Base-by-base conservation (phyloP, 1,139 yeast genomes). In the Geotrichum klebahnii region DNA sequence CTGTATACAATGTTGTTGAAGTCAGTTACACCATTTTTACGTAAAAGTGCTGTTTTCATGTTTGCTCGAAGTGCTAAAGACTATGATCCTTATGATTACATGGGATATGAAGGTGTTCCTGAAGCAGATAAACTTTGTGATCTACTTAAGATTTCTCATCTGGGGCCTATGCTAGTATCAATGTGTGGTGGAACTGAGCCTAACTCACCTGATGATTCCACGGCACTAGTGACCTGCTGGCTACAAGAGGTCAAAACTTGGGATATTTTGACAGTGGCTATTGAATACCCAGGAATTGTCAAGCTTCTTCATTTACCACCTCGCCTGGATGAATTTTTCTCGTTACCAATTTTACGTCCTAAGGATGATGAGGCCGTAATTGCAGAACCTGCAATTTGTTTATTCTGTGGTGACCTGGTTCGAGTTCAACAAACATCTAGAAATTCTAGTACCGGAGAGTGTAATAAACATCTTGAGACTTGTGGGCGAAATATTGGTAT, bases 321-420 rank as follows among this genome's bases (percentile, higher is more conserved):
- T n/a, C 72, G 86, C 46, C 66, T 86, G 47, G 95, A 88, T 58
- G 75, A 73, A 41, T 82, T 90, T 59, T 86, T 83, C 68, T 62
- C 61, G 3, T 50, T 39, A 28, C 47, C 38, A 26, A 53, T 22
- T 38, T 36, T 32, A 5, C 44, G 31, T 14, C 31, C 42, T 10
- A 67, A 69, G 45, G 70, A 70, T 44, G 50, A 45, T 3, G 65
- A 60, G 16, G 36, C 42, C 9, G 26, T 61, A 44, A 45, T 42
- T 24, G 75, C 77, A 29, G 96, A 89, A 57, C 95, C 96, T 0
- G 96, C 96, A 0, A 72, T 92, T 10, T 92, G 98, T 61, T 68
- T 92, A 50, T 83, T 84, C 57, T 92, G 98, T 68, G 94, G 90
- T 0, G 70, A 72, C 12, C 75, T 83, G 3, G 75, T 87, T 26